Percentiles rank a stretch among this genome's conserved stretches.
These are phyloP conservation scores for Fusarium mexicanum DNA, from an alignment of 2,329 filamentous ascomycete species.

Conservation along the genomic window DNA sequence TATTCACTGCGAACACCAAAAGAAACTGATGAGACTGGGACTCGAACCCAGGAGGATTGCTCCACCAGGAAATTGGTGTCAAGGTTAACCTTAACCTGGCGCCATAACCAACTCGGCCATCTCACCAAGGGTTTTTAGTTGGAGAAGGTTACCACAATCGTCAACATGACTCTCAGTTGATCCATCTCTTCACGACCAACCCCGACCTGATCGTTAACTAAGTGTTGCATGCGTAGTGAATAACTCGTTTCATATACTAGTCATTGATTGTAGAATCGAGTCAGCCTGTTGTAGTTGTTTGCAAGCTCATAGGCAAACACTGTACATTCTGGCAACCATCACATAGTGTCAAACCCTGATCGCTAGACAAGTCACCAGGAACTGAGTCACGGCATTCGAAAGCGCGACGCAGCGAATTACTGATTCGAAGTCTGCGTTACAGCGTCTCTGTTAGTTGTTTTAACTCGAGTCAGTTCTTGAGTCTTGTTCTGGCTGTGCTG, in stretches of 20 bases:
- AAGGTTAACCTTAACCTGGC: slow-evolving; percentile 33
- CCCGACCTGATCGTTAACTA: not conserved
- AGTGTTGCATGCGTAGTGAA: not conserved
- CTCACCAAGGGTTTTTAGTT: slow-evolving; percentile 18
- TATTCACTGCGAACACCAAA: not conserved
- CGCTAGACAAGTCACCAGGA: not conserved
- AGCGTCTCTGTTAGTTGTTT: accelerated
- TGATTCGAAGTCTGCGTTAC: accelerated
- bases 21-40: slow-evolving; percentile 30
- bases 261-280: not conserved
- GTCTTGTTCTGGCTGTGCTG: accelerated
- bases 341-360: not conserved
- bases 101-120: slow-evolving; percentile 34
- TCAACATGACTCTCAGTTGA: accelerated
- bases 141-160: accelerated
- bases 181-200: not conserved
- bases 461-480: too few relatives aligned
- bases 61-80: slow-evolving; percentile 32
- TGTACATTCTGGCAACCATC: not conserved
- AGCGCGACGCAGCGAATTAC: not conserved
- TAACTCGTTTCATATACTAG: too few relatives aligned
- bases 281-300: not conserved
- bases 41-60: slow-evolving; percentile 34
- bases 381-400: too few relatives aligned
- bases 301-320: not conserved